Conservation (phyloP, 1,139 yeast species). For the Casaregolazyma lundiana region DNA sequence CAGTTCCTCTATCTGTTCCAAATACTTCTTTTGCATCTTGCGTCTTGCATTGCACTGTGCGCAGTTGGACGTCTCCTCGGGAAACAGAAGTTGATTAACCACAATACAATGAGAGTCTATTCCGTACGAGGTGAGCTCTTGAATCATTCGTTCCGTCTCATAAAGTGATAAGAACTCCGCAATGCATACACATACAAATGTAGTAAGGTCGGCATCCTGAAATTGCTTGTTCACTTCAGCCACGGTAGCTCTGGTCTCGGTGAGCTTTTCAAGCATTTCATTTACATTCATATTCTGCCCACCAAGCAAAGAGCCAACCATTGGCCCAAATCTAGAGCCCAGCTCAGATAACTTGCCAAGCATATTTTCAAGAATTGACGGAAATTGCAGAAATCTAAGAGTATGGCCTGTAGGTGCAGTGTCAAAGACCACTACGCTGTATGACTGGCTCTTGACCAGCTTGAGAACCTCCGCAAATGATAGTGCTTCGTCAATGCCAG, state of each 20-base stretch:
- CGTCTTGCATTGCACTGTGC: conserved; percentile 88
- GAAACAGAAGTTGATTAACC: conserved; percentile 86
- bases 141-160: conserved; percentile 96
- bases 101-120: conserved; percentile 96
- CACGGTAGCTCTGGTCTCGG: conserved; percentile 77
- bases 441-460: conserved; percentile 83
- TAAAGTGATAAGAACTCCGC: conserved; percentile 92
- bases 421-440: conserved; percentile 89
- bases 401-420: conserved; percentile 99
- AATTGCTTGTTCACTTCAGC: conserved; percentile 89
- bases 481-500: conserved; percentile 96
- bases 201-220: conserved; percentile 92
- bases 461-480: conserved; percentile 97
- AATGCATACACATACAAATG: conserved; percentile 95
- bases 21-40: conserved; percentile 92
- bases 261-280: conserved; percentile 76
- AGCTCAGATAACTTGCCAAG: conserved; percentile 82
- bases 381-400: conserved; percentile 86
- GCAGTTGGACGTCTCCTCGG: conserved; percentile 61
- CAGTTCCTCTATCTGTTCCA: conserved; percentile 89
- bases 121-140: conserved; percentile 87
- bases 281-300: conserved; percentile 56
- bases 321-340: conserved; percentile 84
- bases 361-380: conserved; percentile 83
- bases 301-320: conserved; percentile 73